Conservation (phyloP, 306 rosid genomes). For the Alnus rubra region DNA sequence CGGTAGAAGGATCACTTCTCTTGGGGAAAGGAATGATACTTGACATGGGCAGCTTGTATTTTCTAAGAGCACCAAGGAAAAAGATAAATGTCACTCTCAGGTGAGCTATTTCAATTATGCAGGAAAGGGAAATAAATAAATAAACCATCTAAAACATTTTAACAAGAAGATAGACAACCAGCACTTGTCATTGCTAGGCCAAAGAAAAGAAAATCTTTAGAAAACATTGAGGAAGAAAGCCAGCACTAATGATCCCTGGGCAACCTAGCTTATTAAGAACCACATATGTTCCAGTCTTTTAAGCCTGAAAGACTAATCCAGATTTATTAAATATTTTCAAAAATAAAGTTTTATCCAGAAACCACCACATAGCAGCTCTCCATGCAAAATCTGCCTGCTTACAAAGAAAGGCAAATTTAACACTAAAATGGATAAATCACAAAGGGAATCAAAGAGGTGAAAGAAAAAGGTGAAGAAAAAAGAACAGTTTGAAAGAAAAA, state of each 20-base stretch:
- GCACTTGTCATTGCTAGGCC: not conserved
- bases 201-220: not conserved
- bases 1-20: slow-evolving; percentile 74
- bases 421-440: not conserved
- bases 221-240: not conserved
- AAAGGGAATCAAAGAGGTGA: not conserved
- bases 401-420: not conserved
- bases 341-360: not conserved
- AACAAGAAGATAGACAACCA: not conserved
- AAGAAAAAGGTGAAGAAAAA: no score
- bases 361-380: not conserved
- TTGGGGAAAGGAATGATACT: slow-evolving; percentile 91
- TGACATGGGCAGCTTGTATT: slow-evolving; percentile 82
- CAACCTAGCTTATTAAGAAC: not conserved
- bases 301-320: not conserved
- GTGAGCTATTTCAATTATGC: not conserved
- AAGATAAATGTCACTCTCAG: not conserved
- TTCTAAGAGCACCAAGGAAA: slow-evolving; percentile 48
- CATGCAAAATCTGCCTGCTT: not conserved
- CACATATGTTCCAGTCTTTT: not conserved
- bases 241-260: not conserved
- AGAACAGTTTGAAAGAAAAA: not conserved
- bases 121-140: not conserved
- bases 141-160: not conserved
- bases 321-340: not conserved